Percentiles rank a stretch among this genome's conserved stretches.
Conservation (phyloP, 2,329 filamentous ascomycete species). For the Claviceps pazoutovae region DNA sequence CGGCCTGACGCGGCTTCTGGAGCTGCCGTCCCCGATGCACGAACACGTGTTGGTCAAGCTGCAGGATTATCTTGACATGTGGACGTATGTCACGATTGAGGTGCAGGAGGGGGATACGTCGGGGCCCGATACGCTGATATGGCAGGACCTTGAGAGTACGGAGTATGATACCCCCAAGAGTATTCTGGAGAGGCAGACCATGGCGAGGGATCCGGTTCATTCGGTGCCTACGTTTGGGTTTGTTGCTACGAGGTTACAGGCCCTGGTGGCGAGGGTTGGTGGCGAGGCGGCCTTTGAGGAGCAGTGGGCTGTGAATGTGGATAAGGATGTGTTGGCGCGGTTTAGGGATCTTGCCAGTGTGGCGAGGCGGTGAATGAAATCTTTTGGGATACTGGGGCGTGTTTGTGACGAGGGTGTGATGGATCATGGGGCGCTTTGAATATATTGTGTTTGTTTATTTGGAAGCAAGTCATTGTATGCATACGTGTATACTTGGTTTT, state of each 20-base stretch:
- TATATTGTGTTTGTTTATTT: no score
- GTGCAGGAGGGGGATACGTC: slow-evolving; percentile 46
- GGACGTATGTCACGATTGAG: slow-evolving; percentile 56
- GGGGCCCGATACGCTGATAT: slow-evolving; percentile 37
- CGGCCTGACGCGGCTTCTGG: slow-evolving; percentile 56
- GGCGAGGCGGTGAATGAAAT: slow-evolving; percentile 1
- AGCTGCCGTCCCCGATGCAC: slow-evolving; percentile 43
- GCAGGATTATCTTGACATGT: slow-evolving; percentile 63
- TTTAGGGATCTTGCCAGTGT: slow-evolving; percentile 30
- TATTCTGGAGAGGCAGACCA: slow-evolving; percentile 37
- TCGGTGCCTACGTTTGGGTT: slow-evolving; percentile 50
- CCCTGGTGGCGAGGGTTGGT: slow-evolving; percentile 44
- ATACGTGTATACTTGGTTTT: no score
- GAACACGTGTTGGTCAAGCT: slow-evolving; percentile 45
- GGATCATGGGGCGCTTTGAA: no score
- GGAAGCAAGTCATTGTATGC: no score
- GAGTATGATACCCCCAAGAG: slow-evolving; percentile 46
- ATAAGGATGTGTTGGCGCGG: slow-evolving; percentile 53
- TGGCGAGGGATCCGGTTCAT: slow-evolving; percentile 51
- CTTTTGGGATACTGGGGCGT: no score
- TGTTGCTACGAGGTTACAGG: slow-evolving; percentile 46
- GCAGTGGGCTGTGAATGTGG: slow-evolving; percentile 60
- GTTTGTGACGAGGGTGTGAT: neutral
- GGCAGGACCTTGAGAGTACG: slow-evolving; percentile 24
- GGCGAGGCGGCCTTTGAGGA: slow-evolving; percentile 53